These are phyloP conservation scores for Azolla pinnata DNA, from an alignment of 75 land plant species.

Conservation along the genomic window DNA sequence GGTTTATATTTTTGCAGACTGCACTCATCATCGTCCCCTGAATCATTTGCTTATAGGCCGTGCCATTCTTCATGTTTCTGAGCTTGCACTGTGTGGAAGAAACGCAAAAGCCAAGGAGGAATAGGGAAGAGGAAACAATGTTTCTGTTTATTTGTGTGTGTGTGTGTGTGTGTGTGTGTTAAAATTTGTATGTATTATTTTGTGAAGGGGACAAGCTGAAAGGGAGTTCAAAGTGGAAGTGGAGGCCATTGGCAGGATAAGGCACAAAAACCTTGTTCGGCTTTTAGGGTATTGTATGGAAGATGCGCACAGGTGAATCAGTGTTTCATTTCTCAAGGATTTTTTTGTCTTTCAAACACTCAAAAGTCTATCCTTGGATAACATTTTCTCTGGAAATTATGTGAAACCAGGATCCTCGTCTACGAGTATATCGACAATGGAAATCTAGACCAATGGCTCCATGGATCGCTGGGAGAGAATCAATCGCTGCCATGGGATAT, in stretches of 20 bases:
- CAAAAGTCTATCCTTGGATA: not conserved
- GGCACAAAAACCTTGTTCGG: slow-evolving; percentile 71
- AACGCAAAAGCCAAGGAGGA: no score
- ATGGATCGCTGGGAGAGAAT: slow-evolving; percentile 46
- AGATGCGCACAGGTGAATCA: slow-evolving; percentile 56
- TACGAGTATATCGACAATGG: slow-evolving; percentile 86
- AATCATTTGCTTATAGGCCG: not conserved
- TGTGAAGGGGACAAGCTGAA: slow-evolving; percentile 70
- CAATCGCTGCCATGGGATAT: slow-evolving; percentile 65
- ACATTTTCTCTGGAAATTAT: not conserved
- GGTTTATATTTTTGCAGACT: slow-evolving; percentile 39
- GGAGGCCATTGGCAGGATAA: slow-evolving; percentile 67
- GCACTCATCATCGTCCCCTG: not conserved
- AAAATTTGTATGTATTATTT: slow-evolving; percentile 2
- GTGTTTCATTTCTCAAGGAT: not conserved
- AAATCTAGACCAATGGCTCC: slow-evolving; percentile 82
- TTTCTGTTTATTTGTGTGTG: not conserved
- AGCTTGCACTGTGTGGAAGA: no score
- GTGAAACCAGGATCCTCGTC: slow-evolving; percentile 63
- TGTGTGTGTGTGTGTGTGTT: not conserved
- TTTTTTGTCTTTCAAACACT: slow-evolving; percentile 41
- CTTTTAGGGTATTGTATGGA: slow-evolving; percentile 76
- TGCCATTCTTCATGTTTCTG: not conserved
- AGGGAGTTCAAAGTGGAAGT: slow-evolving; percentile 81
- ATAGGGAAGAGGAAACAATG: not conserved